phyloP scores from a whole-genome alignment of 148 eudicot genomes.

The Chenopodium album region DNA sequence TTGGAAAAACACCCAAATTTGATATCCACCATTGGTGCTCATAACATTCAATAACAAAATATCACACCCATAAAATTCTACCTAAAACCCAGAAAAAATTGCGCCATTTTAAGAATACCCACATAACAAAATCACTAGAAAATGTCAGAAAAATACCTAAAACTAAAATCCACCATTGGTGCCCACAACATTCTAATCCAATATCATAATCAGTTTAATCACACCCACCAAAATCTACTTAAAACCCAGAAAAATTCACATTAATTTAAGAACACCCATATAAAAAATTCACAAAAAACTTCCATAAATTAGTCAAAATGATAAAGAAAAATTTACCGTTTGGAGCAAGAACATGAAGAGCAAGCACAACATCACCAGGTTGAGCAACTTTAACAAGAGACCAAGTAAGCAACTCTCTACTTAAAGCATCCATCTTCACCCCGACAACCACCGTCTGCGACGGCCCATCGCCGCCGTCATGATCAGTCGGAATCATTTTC shows the following conservation, averaged over 20 bases:
- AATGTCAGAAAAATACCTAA: background rate
- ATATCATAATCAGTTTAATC: too few relatives aligned
- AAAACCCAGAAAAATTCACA: constrained; percentile 17
- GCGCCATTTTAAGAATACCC: constrained; percentile 7
- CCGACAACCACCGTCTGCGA: constrained; percentile 83
- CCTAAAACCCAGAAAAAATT: constrained; percentile 15
- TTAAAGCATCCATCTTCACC: constrained; percentile 69
- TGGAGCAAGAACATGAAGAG: constrained; percentile 62
- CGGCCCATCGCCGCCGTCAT: constrained; percentile 29
- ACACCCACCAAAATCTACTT: too few relatives aligned
- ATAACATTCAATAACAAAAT: background rate
- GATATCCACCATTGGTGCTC: too few relatives aligned
- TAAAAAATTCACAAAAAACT: background rate
- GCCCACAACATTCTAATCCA: background rate
- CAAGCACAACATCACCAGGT: constrained; percentile 80
- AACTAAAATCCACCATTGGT: too few relatives aligned
- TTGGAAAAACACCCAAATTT: background rate
- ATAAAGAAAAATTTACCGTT: constrained; percentile 35
- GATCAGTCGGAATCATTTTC: constrained; percentile 38
- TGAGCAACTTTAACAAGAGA: constrained; percentile 72
- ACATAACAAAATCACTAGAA: background rate
- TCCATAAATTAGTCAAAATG: background rate
- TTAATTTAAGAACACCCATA: constrained; percentile 14
- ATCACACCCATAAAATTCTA: too few relatives aligned
- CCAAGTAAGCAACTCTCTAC: constrained; percentile 89